Conservation (phyloP, 257 asterid genomes). For the Nicotiana tabacum region DNA sequence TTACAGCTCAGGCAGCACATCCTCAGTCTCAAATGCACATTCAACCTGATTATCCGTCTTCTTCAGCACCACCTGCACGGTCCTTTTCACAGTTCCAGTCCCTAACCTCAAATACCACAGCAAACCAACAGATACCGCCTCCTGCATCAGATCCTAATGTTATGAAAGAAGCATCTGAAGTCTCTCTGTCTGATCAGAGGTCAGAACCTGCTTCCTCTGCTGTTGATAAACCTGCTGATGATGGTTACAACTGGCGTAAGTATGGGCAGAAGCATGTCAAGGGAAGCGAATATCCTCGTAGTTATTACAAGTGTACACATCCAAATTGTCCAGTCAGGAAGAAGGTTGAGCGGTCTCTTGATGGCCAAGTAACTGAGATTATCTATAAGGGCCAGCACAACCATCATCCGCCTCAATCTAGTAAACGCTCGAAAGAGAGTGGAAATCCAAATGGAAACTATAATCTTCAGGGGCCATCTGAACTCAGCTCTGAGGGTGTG, state of each 20-base stretch:
- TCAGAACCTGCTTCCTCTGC: conserved; percentile 27
- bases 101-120: conserved; percentile 13
- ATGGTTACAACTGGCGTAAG: conserved; percentile 50
- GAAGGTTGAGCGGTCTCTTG: conserved; percentile 47
- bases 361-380: conserved; percentile 47
- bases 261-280: conserved; percentile 53
- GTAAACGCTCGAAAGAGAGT: conserved; percentile 44
- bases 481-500: conserved; percentile 13
- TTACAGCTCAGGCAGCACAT: conserved; percentile 40
- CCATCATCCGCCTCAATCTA: conserved; percentile 42
- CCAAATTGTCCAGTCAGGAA: conserved; percentile 65
- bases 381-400: conserved; percentile 67
- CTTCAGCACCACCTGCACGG: conserved; percentile 31
- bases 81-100: conserved; percentile 24
- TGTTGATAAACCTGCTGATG: conserved; percentile 52
- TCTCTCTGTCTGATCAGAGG: conserved; percentile 35
- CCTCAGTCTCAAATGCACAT: conserved; percentile 31
- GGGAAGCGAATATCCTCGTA: conserved; percentile 51
- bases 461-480: conserved; percentile 27
- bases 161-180: conserved; percentile 28
- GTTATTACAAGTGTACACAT: conserved; percentile 63
- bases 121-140: conserved; percentile 26
- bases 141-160: conserved; percentile 16
- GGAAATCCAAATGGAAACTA: conserved; percentile 34
- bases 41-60: conserved; percentile 32